phyloP scores from a whole-genome alignment of 179 eudicot species.

The Camellia oleifera region DNA sequence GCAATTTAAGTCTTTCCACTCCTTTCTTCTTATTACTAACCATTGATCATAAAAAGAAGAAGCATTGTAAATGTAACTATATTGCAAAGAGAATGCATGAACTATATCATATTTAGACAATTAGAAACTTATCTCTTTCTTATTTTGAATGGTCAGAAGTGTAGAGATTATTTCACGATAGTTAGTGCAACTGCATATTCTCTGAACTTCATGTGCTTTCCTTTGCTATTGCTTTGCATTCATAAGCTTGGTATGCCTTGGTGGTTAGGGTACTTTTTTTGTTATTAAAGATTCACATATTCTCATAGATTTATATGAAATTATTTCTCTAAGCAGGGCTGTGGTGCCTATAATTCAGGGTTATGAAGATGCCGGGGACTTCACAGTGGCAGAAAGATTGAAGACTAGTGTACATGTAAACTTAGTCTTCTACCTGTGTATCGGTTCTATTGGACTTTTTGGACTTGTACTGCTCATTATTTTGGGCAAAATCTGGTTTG shows the following conservation, averaged over 20 bases:
- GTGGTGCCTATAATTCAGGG: conserved; percentile 99
- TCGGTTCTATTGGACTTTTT: conserved; percentile 67
- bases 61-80: not conserved
- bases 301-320: conserved; percentile 41
- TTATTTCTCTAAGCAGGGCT: conserved; percentile 89
- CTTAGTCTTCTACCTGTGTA: conserved; percentile 64
- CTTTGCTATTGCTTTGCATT: not conserved
- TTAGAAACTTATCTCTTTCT: not conserved
- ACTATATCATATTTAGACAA: too few relatives aligned
- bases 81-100: not conserved
- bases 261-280: conserved; percentile 1
- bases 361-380: conserved; percentile 99
- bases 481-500: conserved; percentile 50
- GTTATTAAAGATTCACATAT: conserved; percentile 23
- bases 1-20: not conserved
- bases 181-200: conserved; percentile 4
- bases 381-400: conserved; percentile 73
- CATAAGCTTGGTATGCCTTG: conserved; percentile 6
- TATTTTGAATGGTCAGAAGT: not conserved
- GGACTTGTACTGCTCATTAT: conserved; percentile 76
- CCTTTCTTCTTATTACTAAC: not conserved
- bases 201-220: not conserved
- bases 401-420: conserved; percentile 85
- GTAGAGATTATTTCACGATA: not conserved
- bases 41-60: not conserved